Base-by-base conservation (phyloP, 2,329 filamentous ascomycete genomes). In the Fusarium robinianum region DNA sequence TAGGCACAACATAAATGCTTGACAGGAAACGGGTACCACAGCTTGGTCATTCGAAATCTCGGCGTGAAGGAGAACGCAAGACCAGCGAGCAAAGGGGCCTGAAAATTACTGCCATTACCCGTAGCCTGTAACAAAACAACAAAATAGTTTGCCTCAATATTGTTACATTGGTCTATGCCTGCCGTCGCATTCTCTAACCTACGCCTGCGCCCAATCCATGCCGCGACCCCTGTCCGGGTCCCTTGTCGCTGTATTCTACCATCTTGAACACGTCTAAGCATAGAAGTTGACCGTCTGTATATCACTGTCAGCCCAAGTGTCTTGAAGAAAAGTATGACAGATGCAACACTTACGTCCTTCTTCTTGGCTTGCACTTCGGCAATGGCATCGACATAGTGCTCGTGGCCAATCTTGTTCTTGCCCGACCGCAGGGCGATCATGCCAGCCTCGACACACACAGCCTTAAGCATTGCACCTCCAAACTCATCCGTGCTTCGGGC, bases 311-410 rank as follows among this genome's bases (percentile, higher is more conserved):
- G 58, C 19, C 42, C 45, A 21, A n/a, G 17, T 5, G 7, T 23
- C 12, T 3, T 11, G 16, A 12, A 5, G 6, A 34, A 2, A 14
- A 5, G 14, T n/a, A 8, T 2, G 15, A 10, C 44, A 1, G n/a
- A 11, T 11, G 4, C 5, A 35, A 14, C 33, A 76, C 79, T 74
- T 62, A 82, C 79, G 53, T 95, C 90, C 81, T 95, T 95, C 87
- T 96, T 96, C 85, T 96, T 86, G 52, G 87, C 85, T 70, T 91
- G 90, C 61, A 99, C 94, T 73, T 99, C 94, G 24, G 90, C 82
- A 69, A 99, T 97, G 49, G 94, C 94, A 76, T 99, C 94, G 36
- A 99, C 94, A 66, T 97, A 99, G 72, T 99, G 90, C 76, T 99
- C 94, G 68, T 99, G 94, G 48, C 87, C 88, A 65, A 99, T 94